Evolutionary conservation across 176 grass and related monocot genomes (phyloP), one percentile per base, ranked within the genome.

Genomic region (Carex cristatella): DNA sequence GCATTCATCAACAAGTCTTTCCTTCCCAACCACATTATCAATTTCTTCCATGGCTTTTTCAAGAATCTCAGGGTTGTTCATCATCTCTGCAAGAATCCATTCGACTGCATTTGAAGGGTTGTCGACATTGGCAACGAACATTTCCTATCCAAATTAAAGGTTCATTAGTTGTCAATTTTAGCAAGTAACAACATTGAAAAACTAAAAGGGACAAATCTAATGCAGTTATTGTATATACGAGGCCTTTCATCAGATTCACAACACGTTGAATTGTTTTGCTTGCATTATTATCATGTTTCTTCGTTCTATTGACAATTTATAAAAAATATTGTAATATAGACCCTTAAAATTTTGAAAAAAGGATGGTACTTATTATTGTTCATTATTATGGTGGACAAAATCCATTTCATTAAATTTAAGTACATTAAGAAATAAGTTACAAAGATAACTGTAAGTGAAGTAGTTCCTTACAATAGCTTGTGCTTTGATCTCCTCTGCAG

Each of bases 21-120:
- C 74, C 16, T 56, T 63, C 5, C 89, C 88, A 23, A 91, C 86
- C 1, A 74, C 83, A 0, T 37, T 28, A 32, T 84, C 83, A 6
- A 91, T n/a, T 84, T 91, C 89, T 11, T 79, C 69, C 9, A 76
- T 48, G 18, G 70, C 86, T 76, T 70, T 83, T 9, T 69, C 48
- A 7, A 91, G 23, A 19, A 88, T 4, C 3, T 59, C 69, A 0
- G 83, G 86, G 1, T 72, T 79, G 70, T 79, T 67, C 37, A 91
- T 23, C 83, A 91, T 62, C 79, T 91, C 83, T 0, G 83, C 83
- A 4, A 81, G 28, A 2, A 66, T 67, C 88, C 88, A 90, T 65
- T 90, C 88, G 0, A 46, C 73, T 4, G 59, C 69, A 14, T 91
- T 83, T 1, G 86, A 88, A 15, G 86, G 79, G 62, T 88, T 91